Conservation (phyloP, 345 rosid species). For the Cardamine occulta region DNA sequence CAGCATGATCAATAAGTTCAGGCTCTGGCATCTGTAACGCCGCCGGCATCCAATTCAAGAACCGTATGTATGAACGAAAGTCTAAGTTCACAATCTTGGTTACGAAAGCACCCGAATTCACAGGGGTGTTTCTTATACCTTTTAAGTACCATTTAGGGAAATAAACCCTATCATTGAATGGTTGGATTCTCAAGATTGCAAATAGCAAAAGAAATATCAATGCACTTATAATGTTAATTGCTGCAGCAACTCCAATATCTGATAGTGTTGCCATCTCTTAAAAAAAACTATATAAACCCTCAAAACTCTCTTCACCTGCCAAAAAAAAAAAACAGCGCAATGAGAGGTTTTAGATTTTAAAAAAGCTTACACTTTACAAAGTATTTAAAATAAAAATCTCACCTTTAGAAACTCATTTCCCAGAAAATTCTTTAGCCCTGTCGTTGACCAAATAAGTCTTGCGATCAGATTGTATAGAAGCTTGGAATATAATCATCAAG, state of each 20-base stretch:
- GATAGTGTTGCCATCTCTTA: slow-evolving; percentile 70
- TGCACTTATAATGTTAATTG: slow-evolving; percentile 69
- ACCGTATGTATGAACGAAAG: slow-evolving; percentile 60
- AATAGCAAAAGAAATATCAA: slow-evolving; percentile 71
- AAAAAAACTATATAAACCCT: slow-evolving; percentile 24
- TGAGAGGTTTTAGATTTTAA: slow-evolving; percentile 20
- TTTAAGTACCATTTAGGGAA: slow-evolving; percentile 94
- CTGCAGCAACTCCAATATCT: slow-evolving; percentile 85
- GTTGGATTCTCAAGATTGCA: slow-evolving; percentile 84
- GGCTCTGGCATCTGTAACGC: slow-evolving; percentile 85
- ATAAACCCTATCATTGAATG: slow-evolving; percentile 88
- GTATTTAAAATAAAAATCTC: slow-evolving; percentile 1
- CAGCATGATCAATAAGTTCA: slow-evolving; percentile 94
- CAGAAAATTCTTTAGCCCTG: background rate
- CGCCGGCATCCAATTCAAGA: slow-evolving; percentile 86
- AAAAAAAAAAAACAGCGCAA: background rate
- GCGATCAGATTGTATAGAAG: slow-evolving; percentile 9
- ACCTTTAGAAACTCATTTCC: slow-evolving; percentile 4
- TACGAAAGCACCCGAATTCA: slow-evolving; percentile 58
- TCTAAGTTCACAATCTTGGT: slow-evolving; percentile 75
- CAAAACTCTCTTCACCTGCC: slow-evolving; percentile 16
- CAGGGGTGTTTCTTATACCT: slow-evolving; percentile 70
- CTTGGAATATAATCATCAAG: background rate
- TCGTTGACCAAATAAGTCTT: slow-evolving; percentile 20
- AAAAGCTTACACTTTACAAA: background rate